Conservation (phyloP, 2,329 filamentous ascomycete species). For the Colletotrichum karsti region DNA sequence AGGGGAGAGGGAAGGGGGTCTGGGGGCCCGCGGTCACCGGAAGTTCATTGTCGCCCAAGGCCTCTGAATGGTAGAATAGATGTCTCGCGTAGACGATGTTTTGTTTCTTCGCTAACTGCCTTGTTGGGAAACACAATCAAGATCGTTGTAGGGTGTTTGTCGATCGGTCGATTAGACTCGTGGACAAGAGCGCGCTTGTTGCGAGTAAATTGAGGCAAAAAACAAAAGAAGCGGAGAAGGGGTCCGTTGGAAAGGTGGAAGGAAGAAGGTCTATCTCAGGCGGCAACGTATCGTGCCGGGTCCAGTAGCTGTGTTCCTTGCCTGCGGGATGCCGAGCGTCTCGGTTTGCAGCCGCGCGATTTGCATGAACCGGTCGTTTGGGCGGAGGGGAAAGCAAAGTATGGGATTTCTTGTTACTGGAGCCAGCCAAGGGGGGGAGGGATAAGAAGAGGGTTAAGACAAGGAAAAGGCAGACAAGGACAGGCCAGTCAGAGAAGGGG, state of each 20-base stretch:
- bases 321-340: background rate
- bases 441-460: background rate
- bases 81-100: background rate
- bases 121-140: constrained; percentile 3
- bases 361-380: constrained; percentile 16
- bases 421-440: constrained; percentile 14
- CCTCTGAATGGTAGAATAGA: background rate
- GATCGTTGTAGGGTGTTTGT: constrained; percentile 15
- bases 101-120: background rate
- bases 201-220: constrained; percentile 9
- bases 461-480: background rate
- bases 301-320: background rate
- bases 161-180: constrained; percentile 14
- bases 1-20: background rate
- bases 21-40: background rate
- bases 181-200: constrained; percentile 7
- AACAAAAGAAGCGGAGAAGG: constrained; percentile 6
- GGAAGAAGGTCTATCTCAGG: background rate
- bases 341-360: background rate
- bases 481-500: background rate
- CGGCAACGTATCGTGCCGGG: background rate
- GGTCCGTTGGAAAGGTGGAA: background rate
- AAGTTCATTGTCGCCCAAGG: constrained; percentile 14
- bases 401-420: background rate
- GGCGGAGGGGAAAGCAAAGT: background rate